Evolutionary conservation across 2,329 filamentous ascomycete species (phyloP).

Genomic region (Neopestalotiopsis clavispora): DNA sequence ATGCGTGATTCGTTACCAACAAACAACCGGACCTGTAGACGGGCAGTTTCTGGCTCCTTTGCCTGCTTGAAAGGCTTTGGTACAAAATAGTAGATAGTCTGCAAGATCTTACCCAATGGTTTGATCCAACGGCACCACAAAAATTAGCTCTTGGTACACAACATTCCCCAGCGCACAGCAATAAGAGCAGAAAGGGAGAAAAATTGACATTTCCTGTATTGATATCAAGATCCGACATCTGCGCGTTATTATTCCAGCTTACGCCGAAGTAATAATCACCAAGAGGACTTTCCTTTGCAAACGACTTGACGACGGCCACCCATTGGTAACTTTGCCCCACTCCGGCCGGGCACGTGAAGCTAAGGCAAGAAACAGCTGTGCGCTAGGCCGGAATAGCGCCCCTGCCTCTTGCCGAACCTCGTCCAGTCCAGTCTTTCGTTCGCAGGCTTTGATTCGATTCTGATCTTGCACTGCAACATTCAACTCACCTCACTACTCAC

Average conservation of each 20-base stretch:
- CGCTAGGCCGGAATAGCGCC: neutral
- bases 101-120: neutral
- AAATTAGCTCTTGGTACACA: neutral
- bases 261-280: neutral
- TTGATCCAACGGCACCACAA: neutral
- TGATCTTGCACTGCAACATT: slow-evolving; percentile 10
- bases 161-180: neutral
- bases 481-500: neutral
- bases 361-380: neutral
- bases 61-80: neutral
- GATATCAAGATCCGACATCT: neutral
- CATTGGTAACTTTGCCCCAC: neutral
- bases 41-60: neutral
- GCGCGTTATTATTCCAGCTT: neutral
- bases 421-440: slow-evolving; percentile 1
- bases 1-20: neutral
- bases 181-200: neutral
- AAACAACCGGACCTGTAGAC: neutral
- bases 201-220: neutral
- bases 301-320: neutral
- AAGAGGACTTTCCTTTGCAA: neutral
- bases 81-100: neutral
- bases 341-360: slow-evolving; percentile 4
- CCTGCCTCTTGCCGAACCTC: slow-evolving; percentile 7
- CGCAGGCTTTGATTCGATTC: slow-evolving; percentile 15